Evolutionary conservation across 129 eudicot species (phyloP).

Genomic region (Saposhnikovia divaricata): DNA sequence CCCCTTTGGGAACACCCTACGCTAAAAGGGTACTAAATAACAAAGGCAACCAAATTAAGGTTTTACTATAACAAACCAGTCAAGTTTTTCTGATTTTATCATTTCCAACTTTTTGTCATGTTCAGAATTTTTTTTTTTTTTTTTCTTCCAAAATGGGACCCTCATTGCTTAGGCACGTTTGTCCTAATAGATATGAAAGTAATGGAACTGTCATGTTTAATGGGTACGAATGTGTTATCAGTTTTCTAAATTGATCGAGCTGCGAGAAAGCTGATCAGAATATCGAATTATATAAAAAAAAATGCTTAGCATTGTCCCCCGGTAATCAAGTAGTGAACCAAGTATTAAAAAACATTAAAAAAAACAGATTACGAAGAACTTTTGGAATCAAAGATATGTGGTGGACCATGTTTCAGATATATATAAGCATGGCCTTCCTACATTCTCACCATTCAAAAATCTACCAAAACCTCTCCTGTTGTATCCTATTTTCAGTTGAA

Average conservation of each 20-base stretch:
- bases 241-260: too few species aligned
- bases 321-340: conserved; percentile 7
- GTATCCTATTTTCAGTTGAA: conserved; percentile 2
- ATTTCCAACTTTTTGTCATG: conserved; percentile 23
- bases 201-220: too few species aligned
- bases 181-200: too few species aligned
- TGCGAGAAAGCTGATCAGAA: too few species aligned
- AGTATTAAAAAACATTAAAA: background rate
- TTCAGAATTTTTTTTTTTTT: background rate
- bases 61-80: background rate
- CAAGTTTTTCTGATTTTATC: background rate
- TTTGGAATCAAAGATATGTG: background rate
- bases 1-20: conserved; percentile 33
- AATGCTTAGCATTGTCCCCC: conserved; percentile 26
- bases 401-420: conserved; percentile 23
- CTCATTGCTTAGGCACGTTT: conserved; percentile 15
- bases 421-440: conserved; percentile 18
- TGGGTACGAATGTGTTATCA: too few species aligned
- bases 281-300: too few species aligned
- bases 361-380: conserved; percentile 4
- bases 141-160: conserved; percentile 22
- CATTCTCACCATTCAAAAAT: conserved; percentile 15
- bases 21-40: conserved; percentile 18
- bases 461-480: background rate
- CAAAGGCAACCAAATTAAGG: background rate